phyloP scores from a whole-genome alignment of 352 stramenopile species.

The Pythium folliculosum region DNA sequence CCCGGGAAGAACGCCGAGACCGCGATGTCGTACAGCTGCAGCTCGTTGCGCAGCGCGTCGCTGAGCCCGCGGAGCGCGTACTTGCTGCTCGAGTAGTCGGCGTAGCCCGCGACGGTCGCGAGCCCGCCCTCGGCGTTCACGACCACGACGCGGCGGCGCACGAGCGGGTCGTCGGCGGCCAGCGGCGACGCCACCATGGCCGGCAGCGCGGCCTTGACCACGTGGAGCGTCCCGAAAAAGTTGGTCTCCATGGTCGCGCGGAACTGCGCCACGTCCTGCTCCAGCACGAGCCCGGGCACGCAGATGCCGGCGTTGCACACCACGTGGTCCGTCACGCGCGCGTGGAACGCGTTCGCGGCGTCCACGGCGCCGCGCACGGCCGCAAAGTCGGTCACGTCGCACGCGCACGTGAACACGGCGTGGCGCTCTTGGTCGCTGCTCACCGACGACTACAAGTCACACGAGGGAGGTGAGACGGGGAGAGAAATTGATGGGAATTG shows the following conservation, averaged over 20 bases:
- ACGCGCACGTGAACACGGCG: constrained; percentile 41
- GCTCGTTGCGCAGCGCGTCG: constrained; percentile 82
- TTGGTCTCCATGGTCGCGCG: constrained; percentile 51
- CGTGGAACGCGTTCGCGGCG: constrained; percentile 55
- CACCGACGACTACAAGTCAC: not conserved
- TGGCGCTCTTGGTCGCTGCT: constrained; percentile 5
- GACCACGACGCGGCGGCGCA: constrained; percentile 48
- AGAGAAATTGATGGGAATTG: not conserved
- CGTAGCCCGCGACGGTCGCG: constrained; percentile 79
- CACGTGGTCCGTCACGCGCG: constrained; percentile 52
- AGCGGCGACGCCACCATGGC: constrained; percentile 48
- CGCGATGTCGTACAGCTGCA: constrained; percentile 70
- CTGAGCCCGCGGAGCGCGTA: constrained; percentile 90
- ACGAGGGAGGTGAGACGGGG: not conserved
- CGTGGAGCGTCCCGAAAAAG: constrained; percentile 58
- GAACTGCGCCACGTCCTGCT: constrained; percentile 49
- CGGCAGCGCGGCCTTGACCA: constrained; percentile 54
- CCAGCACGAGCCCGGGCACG: constrained; percentile 47
- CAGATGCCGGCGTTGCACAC: constrained; percentile 42
- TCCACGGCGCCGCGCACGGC: constrained; percentile 43
- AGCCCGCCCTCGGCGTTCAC: constrained; percentile 50
- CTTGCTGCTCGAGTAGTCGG: constrained; percentile 87
- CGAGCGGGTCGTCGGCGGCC: constrained; percentile 10
- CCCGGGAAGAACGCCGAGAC: constrained; percentile 90
- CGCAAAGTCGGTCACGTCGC: constrained; percentile 43